Base-by-base conservation (phyloP, 495 filamentous ascomycete species). In the Daldinia bambusicola region DNA sequence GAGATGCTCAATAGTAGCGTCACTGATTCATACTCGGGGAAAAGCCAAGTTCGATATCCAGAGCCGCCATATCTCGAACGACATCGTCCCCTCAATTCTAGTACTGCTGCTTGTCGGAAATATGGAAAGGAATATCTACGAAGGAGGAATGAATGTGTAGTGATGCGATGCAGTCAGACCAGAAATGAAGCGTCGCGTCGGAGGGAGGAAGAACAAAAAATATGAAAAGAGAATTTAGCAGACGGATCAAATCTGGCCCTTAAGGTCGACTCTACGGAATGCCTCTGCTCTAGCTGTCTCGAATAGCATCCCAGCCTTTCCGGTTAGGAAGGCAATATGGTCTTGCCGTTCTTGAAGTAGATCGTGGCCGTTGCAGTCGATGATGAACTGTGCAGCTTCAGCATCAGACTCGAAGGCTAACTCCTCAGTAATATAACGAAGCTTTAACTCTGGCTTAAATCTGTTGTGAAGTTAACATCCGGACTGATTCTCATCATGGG, bases 401-500 rank as follows among this genome's bases (percentile, higher is more conserved):
- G 92, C 88, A 78, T 98, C 94, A 53, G 90, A 92, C 80, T 97
- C 93, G 78, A 98, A 99, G 56, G 91, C 93, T 61, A 99, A 90
- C 77, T 98, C 95, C 82, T 98, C 92, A 31, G 93, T 94, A 70
- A 99, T 87, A 81, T 97, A 98, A 72, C 92, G 90, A 66, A 98
- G 85, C 61, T 89, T 91, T 76, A 98, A 87, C 76, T 94, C 91
- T 51, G 89, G 91, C 79, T 95, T 95, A 82, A 97, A 98, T 71
- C 95, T 98, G 51, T 14, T 41, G 31, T 0, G 10, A 59, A 48
- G 77, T 88, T 77, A 89, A 80, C 67, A 64, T 48, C 9, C 58
- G 9, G 26, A 8, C 18, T 41, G 26, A 4, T 31, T 13, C 7
- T 41, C 8, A 32, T 14, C 13, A 16, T n/a, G 32, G 22, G 55